Evolutionary conservation across 129 eudicot species (phyloP), one percentile per base, ranked within the genome.

Genomic region (Solidago caesia): DNA sequence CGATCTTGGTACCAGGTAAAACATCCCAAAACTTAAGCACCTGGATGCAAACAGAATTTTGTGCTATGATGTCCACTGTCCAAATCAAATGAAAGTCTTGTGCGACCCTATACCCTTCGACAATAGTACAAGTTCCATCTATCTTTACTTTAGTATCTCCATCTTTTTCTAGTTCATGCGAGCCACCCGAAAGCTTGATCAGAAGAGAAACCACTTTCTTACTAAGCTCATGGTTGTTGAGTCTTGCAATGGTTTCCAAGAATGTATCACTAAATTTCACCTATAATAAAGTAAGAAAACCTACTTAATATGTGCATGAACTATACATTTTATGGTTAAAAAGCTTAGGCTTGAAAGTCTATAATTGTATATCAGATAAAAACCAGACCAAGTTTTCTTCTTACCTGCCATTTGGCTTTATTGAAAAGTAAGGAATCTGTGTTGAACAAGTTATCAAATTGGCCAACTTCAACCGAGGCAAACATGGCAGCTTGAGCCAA

Each of bases 361-460:
- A 21, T 21, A 21, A 21, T 21, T 21, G 21, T 21, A 21, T 21
- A 21, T 21, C 21, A 21, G 21, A 21, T 21, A 21, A 21, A 21
- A 21, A 21, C 21, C 21, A 21, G 21, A 21, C 39, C 39, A 3
- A 3, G 39, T 33, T 33, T 33, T 11, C 21, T 44, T 4, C n/a
- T 10, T 60, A 82, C 92, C 93, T 88, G 83, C 93, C 93, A 88
- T 59, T 67, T 88, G 49, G 88, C 76, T 5, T 71, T 67, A 27
- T 67, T 68, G 51, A 88, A 81, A 55, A 77, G 71, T 41, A 75
- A 43, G 43, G 84, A 77, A 41, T 75, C 77, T 0, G 29, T 43
- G 43, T 9, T 61, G 52, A 85, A 63, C 66, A 73, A 57, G 0
- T 60, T 44, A 29, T 48, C 79, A 44, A 77, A 72, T 58, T 61